Percentiles rank a stretch among this genome's conserved stretches.
Conservation (phyloP, 208 protist genomes). For the Hexamita inflata region DNA sequence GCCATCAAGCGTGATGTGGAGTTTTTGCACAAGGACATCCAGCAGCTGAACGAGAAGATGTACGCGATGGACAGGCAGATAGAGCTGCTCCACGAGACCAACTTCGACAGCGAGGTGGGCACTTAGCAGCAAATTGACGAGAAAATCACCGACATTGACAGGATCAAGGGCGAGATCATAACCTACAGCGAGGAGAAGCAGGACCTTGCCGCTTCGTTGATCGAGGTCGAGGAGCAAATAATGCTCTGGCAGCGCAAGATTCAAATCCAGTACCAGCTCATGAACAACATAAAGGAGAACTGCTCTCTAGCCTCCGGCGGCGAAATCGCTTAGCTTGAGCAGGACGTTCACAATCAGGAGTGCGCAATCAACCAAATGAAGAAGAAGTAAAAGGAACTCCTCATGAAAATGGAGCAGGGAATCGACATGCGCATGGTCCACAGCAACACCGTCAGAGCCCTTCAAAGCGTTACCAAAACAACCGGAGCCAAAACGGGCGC, state of each 20-base stretch:
- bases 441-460: too few species aligned
- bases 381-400: neutral
- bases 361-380: neutral
- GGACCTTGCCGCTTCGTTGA: neutral
- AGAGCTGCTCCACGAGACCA: neutral
- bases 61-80: neutral
- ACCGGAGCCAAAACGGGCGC: too few species aligned
- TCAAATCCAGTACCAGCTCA: neutral
- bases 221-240: constrained; percentile 25
- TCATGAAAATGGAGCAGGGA: neutral
- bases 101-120: neutral
- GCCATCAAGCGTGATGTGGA: constrained; percentile 18
- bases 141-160: neutral
- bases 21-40: constrained; percentile 5
- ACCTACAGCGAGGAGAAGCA: neutral
- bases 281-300: constrained; percentile 15
- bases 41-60: neutral
- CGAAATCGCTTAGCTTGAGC: neutral
- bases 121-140: neutral
- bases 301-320: neutral
- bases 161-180: neutral
- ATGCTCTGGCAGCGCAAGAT: constrained; percentile 21
- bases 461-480: too few species aligned
- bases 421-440: constrained; percentile 2
- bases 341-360: neutral